Evolutionary conservation across 192 early-diverging fungal species (phyloP).

Genomic region (Funneliformis geosporum): DNA sequence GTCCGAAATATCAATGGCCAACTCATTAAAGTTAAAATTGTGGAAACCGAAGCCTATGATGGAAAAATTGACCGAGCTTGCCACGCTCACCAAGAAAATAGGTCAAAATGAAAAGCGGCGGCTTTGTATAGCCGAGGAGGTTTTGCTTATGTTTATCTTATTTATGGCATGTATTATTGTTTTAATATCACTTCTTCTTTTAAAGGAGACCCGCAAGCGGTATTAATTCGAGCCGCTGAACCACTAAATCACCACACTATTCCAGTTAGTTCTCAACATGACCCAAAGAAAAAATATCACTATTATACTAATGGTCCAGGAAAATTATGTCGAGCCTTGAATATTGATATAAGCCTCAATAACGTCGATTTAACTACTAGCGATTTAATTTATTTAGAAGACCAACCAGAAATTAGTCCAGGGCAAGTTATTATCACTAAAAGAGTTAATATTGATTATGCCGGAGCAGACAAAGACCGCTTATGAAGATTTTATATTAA

Average conservation of each 20-base stretch:
- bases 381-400: conserved; percentile 22
- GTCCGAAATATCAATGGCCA: conserved; percentile 16
- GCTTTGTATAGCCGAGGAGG: background rate
- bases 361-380: conserved; percentile 14
- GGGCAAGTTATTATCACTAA: background rate
- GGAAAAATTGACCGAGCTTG: conserved; percentile 27
- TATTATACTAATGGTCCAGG: conserved; percentile 17
- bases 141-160: conserved; percentile 21
- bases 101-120: background rate
- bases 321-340: conserved; percentile 16
- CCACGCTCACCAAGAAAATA: conserved; percentile 5
- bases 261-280: background rate
- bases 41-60: conserved; percentile 22
- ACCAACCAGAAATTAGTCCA: background rate
- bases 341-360: conserved; percentile 19
- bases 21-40: conserved; percentile 22
- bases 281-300: conserved; percentile 8
- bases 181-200: conserved; percentile 9
- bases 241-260: conserved; percentile 4
- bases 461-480: conserved; percentile 16
- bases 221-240: conserved; percentile 18
- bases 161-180: conserved; percentile 17
- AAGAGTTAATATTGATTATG: conserved; percentile 25
- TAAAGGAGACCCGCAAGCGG: background rate
- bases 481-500: conserved; percentile 29